phyloP scores from a whole-genome alignment of 1,284 basidiomycete species.

The Cryptococcus sp. region DNA sequence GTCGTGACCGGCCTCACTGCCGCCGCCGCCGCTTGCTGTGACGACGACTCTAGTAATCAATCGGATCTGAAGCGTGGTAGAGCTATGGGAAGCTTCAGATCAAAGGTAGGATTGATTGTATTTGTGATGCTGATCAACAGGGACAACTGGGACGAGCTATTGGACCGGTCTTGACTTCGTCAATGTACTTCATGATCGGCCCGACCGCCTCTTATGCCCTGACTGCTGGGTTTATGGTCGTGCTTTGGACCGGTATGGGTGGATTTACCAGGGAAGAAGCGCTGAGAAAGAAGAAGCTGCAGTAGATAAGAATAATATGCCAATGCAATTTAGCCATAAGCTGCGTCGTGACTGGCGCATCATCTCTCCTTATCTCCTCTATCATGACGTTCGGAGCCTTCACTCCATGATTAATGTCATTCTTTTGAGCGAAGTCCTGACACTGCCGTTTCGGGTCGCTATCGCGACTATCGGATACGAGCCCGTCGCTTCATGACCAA shows the following conservation, averaged over 20 bases:
- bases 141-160: slow-evolving; percentile 86
- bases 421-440: no score
- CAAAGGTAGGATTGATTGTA: slow-evolving; percentile 30
- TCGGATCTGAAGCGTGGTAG: slow-evolving; percentile 52
- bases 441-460: no score
- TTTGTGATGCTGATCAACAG: slow-evolving; percentile 3
- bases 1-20: slow-evolving; percentile 86
- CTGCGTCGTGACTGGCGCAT: no score
- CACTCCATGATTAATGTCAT: slow-evolving; percentile 3
- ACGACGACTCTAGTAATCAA: slow-evolving; percentile 57
- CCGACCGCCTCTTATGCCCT: slow-evolving; percentile 70
- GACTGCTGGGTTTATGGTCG: slow-evolving; percentile 49
- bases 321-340: no score
- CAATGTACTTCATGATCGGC: slow-evolving; percentile 58
- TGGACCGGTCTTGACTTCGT: slow-evolving; percentile 74
- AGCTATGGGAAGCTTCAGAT: slow-evolving; percentile 77
- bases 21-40: slow-evolving; percentile 77
- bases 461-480: no score
- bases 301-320: background rate
- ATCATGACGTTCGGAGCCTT: background rate
- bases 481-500: no score
- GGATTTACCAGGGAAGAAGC: background rate
- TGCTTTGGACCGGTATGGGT: slow-evolving; percentile 9
- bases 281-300: slow-evolving; percentile 1
- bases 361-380: background rate